Evolutionary conservation across 192 early-diverging fungal genomes (phyloP), one percentile per base, ranked within the genome.

Genomic region (Coemansia sp.): DNA sequence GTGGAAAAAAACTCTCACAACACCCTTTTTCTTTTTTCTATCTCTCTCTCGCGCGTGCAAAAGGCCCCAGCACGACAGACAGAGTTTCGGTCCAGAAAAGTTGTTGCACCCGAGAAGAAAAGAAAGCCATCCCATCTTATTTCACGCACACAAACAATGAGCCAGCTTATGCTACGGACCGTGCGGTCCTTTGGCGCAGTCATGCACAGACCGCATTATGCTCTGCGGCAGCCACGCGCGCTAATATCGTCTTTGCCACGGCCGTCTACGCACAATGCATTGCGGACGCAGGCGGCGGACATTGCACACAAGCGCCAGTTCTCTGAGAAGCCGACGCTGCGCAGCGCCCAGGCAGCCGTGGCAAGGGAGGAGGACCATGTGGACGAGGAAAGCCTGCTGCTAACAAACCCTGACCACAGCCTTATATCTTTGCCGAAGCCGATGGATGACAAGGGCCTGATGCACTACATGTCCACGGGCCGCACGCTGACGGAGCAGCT

Each of bases 401-500:
- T 81, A 62, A 56, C 51, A 2, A 36, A 61, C 7, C n/a, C 79
- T 15, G 36, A 60, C 45, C 64, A 62, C 26, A 57, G 16, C 26
- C 38, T 72, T n/a, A 62, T 81, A 9, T 30, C 56, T 8, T 24
- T 69, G 36, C 12, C 36, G 8, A 67, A 70, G 21, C 53, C 66
- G 48, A 64, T 58, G 36, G 67, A 81, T 24, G 67, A 70, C 57
- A 59, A 56, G 9, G 64, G 64, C 2, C 30, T 46, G 20, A n/a
- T 65, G 18, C 79, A 81, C 58, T 81, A 76, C 36, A 33, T 75
- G 39, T 72, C 75, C 39, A 77, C 81, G 12, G 81, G 81, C 6
- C 67, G 73, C 23, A 69, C 84, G 3, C 56, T 93, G 49, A 69
- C 87, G 1, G 89, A 94, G 61, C 90, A 94, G 64, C 88, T 95